Base-by-base conservation (phyloP, 768 basidiomycete genomes). In the Mycena galericulata region DNA sequence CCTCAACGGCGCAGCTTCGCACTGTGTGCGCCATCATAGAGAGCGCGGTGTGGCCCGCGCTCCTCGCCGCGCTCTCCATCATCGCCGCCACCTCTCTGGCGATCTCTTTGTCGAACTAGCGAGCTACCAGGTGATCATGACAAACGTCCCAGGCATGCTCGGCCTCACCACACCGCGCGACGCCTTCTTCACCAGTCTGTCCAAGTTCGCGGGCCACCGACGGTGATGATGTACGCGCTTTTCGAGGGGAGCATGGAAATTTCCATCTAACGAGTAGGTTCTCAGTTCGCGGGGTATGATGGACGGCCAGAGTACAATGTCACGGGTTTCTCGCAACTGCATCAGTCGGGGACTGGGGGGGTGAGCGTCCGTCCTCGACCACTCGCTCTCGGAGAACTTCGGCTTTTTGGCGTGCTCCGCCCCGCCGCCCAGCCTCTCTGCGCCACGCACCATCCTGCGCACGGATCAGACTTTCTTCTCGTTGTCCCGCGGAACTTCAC, bases 91-190 rank as follows among this genome's bases (percentile, higher is more conserved):
- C 74, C 88, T 99, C 18, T 96, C 96, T 0, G 96, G 97, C 73
- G 91, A 94, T 50, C 88, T 98, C 3, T 98, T 99, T 76, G 90
- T 91, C 12, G 96, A 97, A 8, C 85, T 98, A 6, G 86, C 88
- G 3, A 91, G 93, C 67, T 89, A 94, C 67, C 93, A 97, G 73
- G 89, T 91, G 9, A 87, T n/a, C n/a, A n/a, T 98, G 80, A 92
- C 94, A 3, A 92, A 93, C 64, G 94, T 95, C 2, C 91, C 94
- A 26, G 97, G 97, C 22, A 92, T 95, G 81, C 88, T 98, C n/a
- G 89, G 89, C 2, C 85, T 98, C 1, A 81, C 85, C 1, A 98
- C 96, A 0, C 96, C 97, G 0, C 88, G 97, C 22, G 96, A 98
- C 68, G 97, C 97, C 0, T 96, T 99, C 81, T 89, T 98, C 75